A percentile compares a stretch with the other conserved stretches of the same genome.
Conservation (phyloP, 2,329 filamentous ascomycete genomes). For the Cladobotryum mycophilum region DNA sequence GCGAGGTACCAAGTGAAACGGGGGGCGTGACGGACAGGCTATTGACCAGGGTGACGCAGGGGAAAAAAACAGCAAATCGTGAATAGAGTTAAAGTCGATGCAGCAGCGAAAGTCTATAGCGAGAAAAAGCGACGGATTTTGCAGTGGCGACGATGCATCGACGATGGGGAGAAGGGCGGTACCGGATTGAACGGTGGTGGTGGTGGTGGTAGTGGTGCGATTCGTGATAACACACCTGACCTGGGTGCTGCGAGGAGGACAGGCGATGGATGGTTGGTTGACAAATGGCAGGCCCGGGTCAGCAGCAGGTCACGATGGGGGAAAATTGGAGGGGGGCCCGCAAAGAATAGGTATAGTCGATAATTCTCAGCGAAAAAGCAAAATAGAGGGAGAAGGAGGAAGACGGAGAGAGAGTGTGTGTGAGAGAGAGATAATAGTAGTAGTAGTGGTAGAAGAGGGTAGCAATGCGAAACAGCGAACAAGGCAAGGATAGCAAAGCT, state of each 20-base stretch:
- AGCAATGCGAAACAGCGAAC: neutral
- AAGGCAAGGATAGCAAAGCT: neutral
- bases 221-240: conserved; percentile 12
- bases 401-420: neutral
- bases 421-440: neutral
- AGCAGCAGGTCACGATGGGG: neutral
- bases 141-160: conserved; percentile 22
- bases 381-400: neutral
- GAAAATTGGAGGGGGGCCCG: too few relatives aligned
- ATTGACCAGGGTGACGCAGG: neutral
- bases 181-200: conserved; percentile 4
- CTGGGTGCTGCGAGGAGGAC: conserved; percentile 1
- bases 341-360: too few relatives aligned
- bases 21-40: too few relatives aligned
- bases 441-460: neutral
- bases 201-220: conserved; percentile 8
- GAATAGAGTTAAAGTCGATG: conserved; percentile 8
- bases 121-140: conserved; percentile 15
- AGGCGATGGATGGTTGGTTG: conserved; percentile 12
- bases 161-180: conserved; percentile 14
- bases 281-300: conserved; percentile 13
- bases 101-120: conserved; percentile 12
- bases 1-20: conserved; percentile 7
- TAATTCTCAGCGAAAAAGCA: neutral
- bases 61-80: conserved; percentile 8